Evolutionary conservation across 176 grass and related monocot species (phyloP).

Genomic region (Raddia distichophylla): DNA sequence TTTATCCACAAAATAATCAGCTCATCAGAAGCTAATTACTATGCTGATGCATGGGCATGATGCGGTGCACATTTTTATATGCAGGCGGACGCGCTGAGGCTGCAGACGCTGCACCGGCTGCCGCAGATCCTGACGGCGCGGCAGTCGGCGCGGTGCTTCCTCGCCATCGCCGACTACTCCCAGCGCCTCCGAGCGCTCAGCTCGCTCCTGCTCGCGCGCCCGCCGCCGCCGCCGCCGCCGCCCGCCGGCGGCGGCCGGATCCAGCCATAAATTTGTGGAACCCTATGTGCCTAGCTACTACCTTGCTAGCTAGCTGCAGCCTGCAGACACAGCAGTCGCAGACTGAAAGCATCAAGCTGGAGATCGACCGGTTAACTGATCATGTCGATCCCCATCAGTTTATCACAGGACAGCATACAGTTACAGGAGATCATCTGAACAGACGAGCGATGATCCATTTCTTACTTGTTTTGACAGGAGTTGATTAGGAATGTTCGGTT

Average conservation of each 20-base stretch:
- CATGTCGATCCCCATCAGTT: neutral
- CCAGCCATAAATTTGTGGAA: neutral
- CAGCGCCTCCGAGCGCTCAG: slow-evolving; percentile 68
- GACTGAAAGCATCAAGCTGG: neutral
- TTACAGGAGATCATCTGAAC: neutral
- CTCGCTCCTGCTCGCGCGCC: slow-evolving; percentile 56
- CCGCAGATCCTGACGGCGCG: slow-evolving; percentile 54
- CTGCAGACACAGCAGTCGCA: neutral
- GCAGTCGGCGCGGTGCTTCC: slow-evolving; percentile 55
- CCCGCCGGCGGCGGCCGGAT: neutral
- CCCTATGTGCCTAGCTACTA: neutral
- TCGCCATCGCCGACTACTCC: slow-evolving; percentile 71
- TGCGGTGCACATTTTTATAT: neutral
- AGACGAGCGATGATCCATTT: slow-evolving; percentile 11
- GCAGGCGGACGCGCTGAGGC: slow-evolving; percentile 65
- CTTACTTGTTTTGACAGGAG: slow-evolving; percentile 13
- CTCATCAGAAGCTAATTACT: neutral
- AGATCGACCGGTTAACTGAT: neutral
- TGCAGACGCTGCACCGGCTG: slow-evolving; percentile 59
- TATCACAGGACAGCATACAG: slow-evolving; percentile 3
- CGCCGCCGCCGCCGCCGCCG: neutral
- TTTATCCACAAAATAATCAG: neutral
- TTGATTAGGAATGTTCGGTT: slow-evolving; percentile 1
- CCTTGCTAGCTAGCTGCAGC: neutral
- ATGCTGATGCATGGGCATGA: neutral